These are phyloP conservation scores for Myotisia sp. DNA, from an alignment of 2,329 filamentous ascomycete species.

Conservation along the genomic window DNA sequence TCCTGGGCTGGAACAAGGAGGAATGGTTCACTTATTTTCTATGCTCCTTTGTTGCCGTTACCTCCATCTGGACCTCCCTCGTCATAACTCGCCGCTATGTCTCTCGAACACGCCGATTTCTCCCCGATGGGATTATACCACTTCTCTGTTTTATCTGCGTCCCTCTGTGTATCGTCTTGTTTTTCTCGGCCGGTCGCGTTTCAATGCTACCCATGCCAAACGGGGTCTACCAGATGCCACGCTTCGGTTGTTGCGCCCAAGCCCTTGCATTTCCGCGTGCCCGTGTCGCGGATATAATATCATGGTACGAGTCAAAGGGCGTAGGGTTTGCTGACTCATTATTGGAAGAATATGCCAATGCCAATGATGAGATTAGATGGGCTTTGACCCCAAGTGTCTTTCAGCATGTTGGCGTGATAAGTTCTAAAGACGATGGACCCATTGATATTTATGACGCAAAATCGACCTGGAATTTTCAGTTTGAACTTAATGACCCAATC, in stretches of 20 bases:
- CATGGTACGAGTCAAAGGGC: slow-evolving; percentile 7
- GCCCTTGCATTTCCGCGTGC: slow-evolving; percentile 7
- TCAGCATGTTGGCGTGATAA: slow-evolving; percentile 7
- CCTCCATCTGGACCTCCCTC: slow-evolving; percentile 1
- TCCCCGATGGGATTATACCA: slow-evolving; percentile 3
- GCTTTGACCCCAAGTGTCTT: slow-evolving; percentile 8
- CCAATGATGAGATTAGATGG: slow-evolving; percentile 8
- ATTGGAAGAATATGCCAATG: slow-evolving; percentile 8
- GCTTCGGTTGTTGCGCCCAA: slow-evolving; percentile 9
- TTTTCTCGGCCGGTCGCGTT: slow-evolving; percentile 4
- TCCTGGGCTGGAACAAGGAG: slow-evolving; percentile 8
- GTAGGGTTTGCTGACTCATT: slow-evolving; percentile 8
- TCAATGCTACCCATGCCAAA: slow-evolving; percentile 6
- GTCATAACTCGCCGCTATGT: slow-evolving; percentile 5
- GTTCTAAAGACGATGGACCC: slow-evolving; percentile 5
- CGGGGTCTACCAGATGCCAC: slow-evolving; percentile 8
- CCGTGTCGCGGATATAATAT: slow-evolving; percentile 6
- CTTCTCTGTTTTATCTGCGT: slow-evolving; percentile 5
- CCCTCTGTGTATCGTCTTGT: slow-evolving; percentile 6
- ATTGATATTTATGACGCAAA: slow-evolving; percentile 4
- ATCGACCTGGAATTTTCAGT: slow-evolving; percentile 6
- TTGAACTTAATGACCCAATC: slow-evolving; percentile 9
- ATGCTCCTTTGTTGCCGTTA: slow-evolving; percentile 2
- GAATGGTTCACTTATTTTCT: slow-evolving; percentile 8
- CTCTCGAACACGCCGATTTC: neutral